Base-by-base conservation (phyloP, 1,284 basidiomycete species). In the Xerocomus minutiporus region DNA sequence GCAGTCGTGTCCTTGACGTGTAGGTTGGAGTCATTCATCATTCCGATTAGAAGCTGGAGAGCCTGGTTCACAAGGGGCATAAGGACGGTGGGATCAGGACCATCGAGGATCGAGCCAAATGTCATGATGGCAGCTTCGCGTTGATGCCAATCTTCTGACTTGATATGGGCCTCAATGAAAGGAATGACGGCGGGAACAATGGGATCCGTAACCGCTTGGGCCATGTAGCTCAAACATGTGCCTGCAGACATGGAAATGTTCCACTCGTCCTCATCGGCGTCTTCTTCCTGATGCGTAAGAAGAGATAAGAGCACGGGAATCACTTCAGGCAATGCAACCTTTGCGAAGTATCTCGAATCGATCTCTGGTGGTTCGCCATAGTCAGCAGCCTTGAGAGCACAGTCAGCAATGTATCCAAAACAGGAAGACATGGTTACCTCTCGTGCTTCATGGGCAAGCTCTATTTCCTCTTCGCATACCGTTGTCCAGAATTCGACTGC, bases 401-500 rank as follows among this genome's bases (percentile, higher is more conserved):
- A 54, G 50, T 57, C 26, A 61, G 47, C 34, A 47, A 42, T 50
- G 44, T 11, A 36, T 46, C 39, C 26, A 7, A 3, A 49, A 29
- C 11, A 49, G 48, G 23, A 39, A 29, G 51, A 23, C n/a, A 12
- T 11, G 20, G 45, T 56, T 62, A 91, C 92, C 76, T 98, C 95
- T 59, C 91, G 86, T 1, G 91, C 89, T 68, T 98, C 94, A 59
- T 93, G 81, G n/a, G 87, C 85, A 52, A 98, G 76, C 58, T 97
- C 94, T 44, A 93, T 88, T 72, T 99, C 96, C 70, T 97, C 93
- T 69, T 99, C 96, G 66, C 95, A 98, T 7, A 99, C 96, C 5
- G 96, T 98, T 4, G 94, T 94, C 96, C 97, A 99, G 74, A 99
- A 99, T 68, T 99, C 96, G 58, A 99, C 90, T 17, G 97, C 97